Conservation (phyloP, 2,329 filamentous ascomycete species). For the Thelonectria rubi region DNA sequence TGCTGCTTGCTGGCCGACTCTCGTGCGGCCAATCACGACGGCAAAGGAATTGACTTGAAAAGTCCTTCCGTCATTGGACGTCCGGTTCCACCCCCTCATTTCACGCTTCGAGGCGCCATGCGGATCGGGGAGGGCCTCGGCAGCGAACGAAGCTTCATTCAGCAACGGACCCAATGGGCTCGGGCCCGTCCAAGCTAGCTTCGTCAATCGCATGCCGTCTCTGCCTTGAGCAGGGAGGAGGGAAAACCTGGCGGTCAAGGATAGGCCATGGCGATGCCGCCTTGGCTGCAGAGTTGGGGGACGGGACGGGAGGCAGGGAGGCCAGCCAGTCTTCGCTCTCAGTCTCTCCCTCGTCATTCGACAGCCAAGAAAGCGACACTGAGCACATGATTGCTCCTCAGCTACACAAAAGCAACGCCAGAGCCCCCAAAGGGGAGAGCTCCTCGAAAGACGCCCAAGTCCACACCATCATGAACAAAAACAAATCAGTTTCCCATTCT, state of each 20-base stretch:
- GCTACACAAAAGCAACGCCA: background rate
- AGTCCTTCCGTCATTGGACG: background rate
- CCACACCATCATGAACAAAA: constrained; percentile 7
- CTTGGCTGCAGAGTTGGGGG: background rate
- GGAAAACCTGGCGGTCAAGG: constrained; percentile 9
- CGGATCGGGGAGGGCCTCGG: constrained; percentile 5
- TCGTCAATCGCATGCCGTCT: background rate
- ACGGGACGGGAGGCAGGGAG: background rate
- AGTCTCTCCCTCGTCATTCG: background rate
- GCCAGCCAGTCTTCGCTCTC: background rate
- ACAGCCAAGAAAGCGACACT: background rate
- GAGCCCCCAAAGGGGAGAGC: background rate
- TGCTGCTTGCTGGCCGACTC: background rate
- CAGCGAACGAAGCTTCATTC: background rate
- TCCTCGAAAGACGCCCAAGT: too few species aligned
- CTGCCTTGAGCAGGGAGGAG: background rate
- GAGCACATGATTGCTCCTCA: background rate
- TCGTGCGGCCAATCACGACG: background rate
- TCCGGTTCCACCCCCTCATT: constrained; percentile 18
- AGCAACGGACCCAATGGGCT: constrained; percentile 3
- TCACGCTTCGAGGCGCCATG: constrained; percentile 5
- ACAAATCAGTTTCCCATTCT: constrained; percentile 5
- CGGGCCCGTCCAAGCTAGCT: background rate
- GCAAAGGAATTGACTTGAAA: background rate
- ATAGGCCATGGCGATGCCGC: background rate